A percentile compares a stretch with the other conserved stretches of the same genome.
Evolutionary conservation across 768 basidiomycete genomes (phyloP).

Genomic region (Panaeolus papilionaceus): DNA sequence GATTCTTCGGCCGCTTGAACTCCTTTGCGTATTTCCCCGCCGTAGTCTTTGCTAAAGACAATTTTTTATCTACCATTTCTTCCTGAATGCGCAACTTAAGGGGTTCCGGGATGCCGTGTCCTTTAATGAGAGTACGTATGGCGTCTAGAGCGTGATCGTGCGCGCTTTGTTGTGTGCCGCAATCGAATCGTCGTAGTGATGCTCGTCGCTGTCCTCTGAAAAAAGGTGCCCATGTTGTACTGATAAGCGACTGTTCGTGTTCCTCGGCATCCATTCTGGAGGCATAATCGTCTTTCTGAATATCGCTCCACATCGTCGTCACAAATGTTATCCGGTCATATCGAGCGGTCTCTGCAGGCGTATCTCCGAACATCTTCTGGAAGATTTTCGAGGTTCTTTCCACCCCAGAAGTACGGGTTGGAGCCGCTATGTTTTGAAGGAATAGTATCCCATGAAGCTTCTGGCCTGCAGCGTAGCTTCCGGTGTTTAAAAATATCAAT

Average conservation of each 20-base stretch:
- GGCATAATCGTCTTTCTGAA: background rate
- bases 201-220: background rate
- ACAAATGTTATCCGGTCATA: background rate
- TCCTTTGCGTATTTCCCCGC: background rate
- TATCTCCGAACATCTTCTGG: background rate
- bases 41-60: background rate
- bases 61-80: background rate
- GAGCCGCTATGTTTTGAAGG: background rate
- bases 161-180: background rate
- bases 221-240: background rate
- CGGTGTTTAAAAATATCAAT: no score
- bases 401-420: background rate
- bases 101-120: no score
- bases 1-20: no score
- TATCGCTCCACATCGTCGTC: background rate
- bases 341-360: background rate
- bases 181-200: background rate
- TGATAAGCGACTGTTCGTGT: background rate
- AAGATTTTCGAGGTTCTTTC: background rate
- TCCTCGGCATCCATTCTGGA: background rate
- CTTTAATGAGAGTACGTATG: background rate
- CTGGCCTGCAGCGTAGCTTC: background rate
- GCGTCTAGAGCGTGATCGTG: background rate
- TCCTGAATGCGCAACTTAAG: background rate
- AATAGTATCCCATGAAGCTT: background rate